Base-by-base conservation (phyloP, 2,329 filamentous ascomycete species). In the Pseudogymnoascus sp. region DNA sequence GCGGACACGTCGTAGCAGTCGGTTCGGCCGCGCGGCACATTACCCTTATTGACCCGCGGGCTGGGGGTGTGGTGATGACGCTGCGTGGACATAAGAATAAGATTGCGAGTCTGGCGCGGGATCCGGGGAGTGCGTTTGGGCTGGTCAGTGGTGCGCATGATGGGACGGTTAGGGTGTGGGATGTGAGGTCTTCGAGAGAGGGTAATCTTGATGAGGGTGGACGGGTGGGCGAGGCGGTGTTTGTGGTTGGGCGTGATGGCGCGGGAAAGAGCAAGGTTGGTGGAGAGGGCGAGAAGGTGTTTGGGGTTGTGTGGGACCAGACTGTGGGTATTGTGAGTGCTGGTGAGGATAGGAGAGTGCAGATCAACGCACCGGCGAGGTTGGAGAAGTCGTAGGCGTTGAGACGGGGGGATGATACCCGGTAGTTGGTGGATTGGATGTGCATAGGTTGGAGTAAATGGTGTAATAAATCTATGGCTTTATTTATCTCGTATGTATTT, bases 131-230 rank as follows among this genome's bases (percentile, higher is more conserved):
- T 69, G 83, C 86, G 63, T 90, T 92, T 74, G 84, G 88, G n/a
- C 79, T 99, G 7, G 89, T 92, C 0, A 94, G 88, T 30, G 92
- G 84, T n/a, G 89, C 88, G 48, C 89, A 95, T 73, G 94, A 99
- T 72, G 91, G 92, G 33, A 96, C 90, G 1, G 94, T 90, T 69
- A 83, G 91, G 58, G 85, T 99, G 56, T 99, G 94, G 94, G 94
- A 99, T 77, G 80, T 97, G 65, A 81, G 94, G 59, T 86, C 83
- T 67, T 83, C 82, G 59, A 78, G 84, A 71, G 79, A 76, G 15
- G 81, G 77, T 7, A 79, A 78, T 2, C 77, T 82, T 67, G 75
- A 85, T 70, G 81, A 85, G 71, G 77, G 84, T 68, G 73, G 78
- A 69, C 61, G 83, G 69, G 75, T 92, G 74, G 73, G 89, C 82